Evolutionary conservation across 176 grass and related monocot species (phyloP), one percentile per base, ranked within the genome.

Genomic region (Stipa capillata): DNA sequence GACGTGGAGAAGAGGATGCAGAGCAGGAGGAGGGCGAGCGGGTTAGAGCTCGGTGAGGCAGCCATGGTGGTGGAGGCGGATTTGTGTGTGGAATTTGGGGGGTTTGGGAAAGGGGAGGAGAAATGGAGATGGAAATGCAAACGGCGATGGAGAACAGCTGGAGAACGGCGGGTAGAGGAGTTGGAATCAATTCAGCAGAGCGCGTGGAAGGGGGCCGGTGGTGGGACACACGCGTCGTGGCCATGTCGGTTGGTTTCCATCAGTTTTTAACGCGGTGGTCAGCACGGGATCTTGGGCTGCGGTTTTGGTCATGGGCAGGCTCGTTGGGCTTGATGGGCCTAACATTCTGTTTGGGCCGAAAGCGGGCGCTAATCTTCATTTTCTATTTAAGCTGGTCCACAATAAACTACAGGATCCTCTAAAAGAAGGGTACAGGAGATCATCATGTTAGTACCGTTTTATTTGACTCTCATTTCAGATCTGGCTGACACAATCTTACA

Each of bases 31-130:
- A 57, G 43, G 37, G 68, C 8, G 37, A 87, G 66, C 21, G 24
- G 14, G 40, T 8, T 24, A 34, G 81, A 25, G 78, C 59, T 84
- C 16, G 50, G 77, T 24, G 62, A 80, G 79, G 57, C 73, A 13
- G 85, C 90, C 95, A 98, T 98, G 68, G 80, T 27, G 37, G 44
- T 14, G 71, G 47, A 39, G 73, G 20, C 33, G 14, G 65, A 77
- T 87, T 85, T 41, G 84, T 49, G 12, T 33, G 51, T n/a, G 29
- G 53, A 40, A 79, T 35, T 79, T 65, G n/a, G n/a, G 28, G 72
- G 57, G 29, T 58, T 20, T 6, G 68, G 6, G 37, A 29, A 29
- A 35, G 59, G 55, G 56, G 15, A 79, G 45, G 63, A 57, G 2
- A 18, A 33, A 12, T n/a, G n/a, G 69, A 60, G 52, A 53, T 66